Evolutionary conservation across 257 asterid species (phyloP).

Genomic region (Nicotiana obtusifolia): DNA sequence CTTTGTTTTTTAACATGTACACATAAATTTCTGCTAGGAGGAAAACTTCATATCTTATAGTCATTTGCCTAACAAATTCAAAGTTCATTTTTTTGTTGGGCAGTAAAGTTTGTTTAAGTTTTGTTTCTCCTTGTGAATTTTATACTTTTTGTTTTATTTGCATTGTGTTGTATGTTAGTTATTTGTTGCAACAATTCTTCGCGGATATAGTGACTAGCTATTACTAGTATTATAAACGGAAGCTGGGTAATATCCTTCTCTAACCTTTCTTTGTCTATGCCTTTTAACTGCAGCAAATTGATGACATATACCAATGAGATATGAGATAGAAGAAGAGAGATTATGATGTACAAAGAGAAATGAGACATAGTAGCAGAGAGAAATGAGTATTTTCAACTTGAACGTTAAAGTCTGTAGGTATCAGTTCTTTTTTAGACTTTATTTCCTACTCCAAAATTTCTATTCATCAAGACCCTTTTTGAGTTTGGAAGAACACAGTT

Average conservation of each 20-base stretch:
- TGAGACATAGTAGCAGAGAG: background rate
- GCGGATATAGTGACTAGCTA: background rate
- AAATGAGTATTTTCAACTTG: background rate
- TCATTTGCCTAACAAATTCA: background rate
- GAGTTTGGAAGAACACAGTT: conserved; percentile 5
- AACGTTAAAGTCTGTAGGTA: background rate
- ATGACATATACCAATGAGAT: background rate
- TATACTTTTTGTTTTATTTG: background rate
- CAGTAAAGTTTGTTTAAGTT: background rate
- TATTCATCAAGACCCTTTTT: background rate
- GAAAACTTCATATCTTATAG: background rate
- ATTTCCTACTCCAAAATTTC: background rate
- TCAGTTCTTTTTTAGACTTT: background rate
- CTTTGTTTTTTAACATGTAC: background rate
- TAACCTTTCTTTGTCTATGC: background rate
- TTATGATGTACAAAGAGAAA: background rate
- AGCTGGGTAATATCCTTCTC: background rate
- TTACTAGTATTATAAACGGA: background rate
- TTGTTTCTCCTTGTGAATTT: background rate
- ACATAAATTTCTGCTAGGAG: background rate
- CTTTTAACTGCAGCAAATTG: conserved; percentile 15
- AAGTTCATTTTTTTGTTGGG: background rate
- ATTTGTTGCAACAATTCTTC: background rate
- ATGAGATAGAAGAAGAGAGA: background rate
- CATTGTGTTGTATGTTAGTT: background rate